Evolutionary conservation across 805 yeast genomes (phyloP).

Genomic region (Pichia heedii): DNA sequence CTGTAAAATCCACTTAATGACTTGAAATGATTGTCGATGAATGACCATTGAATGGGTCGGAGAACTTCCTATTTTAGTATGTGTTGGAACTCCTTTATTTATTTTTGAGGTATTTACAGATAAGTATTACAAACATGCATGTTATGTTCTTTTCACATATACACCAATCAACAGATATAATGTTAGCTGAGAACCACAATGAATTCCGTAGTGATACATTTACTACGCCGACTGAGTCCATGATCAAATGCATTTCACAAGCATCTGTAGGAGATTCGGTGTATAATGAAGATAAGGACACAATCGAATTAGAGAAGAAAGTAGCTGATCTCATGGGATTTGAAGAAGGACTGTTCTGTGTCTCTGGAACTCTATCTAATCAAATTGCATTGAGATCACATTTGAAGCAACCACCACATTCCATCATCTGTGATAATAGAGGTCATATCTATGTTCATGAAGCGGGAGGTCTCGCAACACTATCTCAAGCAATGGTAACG

Average conservation of each 20-base stretch:
- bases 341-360: conserved; percentile 74
- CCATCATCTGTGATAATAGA: conserved; percentile 78
- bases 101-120: too few relatives aligned
- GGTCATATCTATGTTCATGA: conserved; percentile 78
- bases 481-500: conserved; percentile 86
- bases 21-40: too few relatives aligned
- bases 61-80: neutral
- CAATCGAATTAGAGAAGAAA: conserved; percentile 51
- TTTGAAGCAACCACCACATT: conserved; percentile 72
- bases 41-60: neutral
- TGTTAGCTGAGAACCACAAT: conserved; percentile 25
- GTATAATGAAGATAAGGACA: conserved; percentile 73
- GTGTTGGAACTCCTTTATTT: too few relatives aligned
- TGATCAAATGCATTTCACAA: conserved; percentile 50
- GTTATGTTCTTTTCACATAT: too few relatives aligned
- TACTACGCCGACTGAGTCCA: conserved; percentile 73
- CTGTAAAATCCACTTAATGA: too few relatives aligned
- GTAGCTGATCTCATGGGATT: conserved; percentile 68
- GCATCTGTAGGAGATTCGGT: conserved; percentile 80
- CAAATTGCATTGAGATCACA: conserved; percentile 77
- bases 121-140: too few relatives aligned
- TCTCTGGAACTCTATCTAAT: conserved; percentile 84
- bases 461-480: conserved; percentile 85
- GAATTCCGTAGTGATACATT: conserved; percentile 76
- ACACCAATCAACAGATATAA: too few relatives aligned